These are phyloP conservation scores for Metschnikowia proteae DNA, from an alignment of 805 yeast species.

Conservation along the genomic window DNA sequence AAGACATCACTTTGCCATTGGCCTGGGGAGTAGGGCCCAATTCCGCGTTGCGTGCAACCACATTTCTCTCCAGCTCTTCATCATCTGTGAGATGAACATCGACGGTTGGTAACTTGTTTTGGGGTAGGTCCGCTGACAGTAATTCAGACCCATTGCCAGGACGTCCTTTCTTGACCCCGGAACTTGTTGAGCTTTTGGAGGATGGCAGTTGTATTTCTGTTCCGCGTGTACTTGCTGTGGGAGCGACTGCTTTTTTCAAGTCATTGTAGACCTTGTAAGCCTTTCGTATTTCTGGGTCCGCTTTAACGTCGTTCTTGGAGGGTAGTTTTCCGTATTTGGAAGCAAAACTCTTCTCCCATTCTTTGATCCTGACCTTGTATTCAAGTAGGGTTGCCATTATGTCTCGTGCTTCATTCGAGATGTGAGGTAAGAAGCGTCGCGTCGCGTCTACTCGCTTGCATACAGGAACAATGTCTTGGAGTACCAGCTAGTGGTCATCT, in stretches of 20 bases:
- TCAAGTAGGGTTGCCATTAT: slow-evolving; percentile 11
- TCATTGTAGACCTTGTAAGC: slow-evolving; percentile 32
- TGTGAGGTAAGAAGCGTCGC: not conserved
- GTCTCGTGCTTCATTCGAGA: not conserved
- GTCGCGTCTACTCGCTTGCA: not conserved
- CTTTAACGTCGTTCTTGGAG: slow-evolving; percentile 32
- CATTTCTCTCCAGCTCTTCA: slow-evolving; percentile 11
- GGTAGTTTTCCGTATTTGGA: slow-evolving; percentile 29
- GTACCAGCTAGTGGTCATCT: not conserved
- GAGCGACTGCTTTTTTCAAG: slow-evolving; percentile 9
- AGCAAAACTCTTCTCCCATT: slow-evolving; percentile 38
- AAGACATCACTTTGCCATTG: slow-evolving; percentile 68
- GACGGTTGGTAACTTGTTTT: not conserved
- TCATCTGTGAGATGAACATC: slow-evolving; percentile 13
- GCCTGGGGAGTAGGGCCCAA: slow-evolving; percentile 88
- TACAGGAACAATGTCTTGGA: not conserved
- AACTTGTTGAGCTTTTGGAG: not conserved
- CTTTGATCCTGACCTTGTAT: slow-evolving; percentile 26
- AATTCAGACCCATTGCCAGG: not conserved
- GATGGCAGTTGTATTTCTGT: not conserved
- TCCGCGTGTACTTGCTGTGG: not conserved
- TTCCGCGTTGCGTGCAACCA: slow-evolving; percentile 29
- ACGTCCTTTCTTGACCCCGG: not conserved
- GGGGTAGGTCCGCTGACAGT: not conserved
- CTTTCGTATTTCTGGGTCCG: slow-evolving; percentile 24